phyloP scores from a whole-genome alignment of 306 rosid species.

The Coriaria nepalensis region DNA sequence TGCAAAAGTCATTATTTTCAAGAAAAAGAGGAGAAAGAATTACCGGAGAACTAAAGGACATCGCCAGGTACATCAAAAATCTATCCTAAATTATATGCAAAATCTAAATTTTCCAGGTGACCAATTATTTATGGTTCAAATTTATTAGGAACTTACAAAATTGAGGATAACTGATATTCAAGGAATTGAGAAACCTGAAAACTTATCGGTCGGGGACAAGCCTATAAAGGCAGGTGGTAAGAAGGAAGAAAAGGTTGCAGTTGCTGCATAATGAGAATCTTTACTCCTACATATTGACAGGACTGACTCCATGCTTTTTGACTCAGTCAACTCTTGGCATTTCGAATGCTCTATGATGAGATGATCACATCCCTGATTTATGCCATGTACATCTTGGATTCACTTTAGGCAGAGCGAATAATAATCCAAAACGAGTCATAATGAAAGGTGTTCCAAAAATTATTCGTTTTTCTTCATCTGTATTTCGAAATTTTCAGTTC shows the following conservation, averaged over 20 bases:
- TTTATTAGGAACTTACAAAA: constrained; percentile 72
- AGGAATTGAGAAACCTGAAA: constrained; percentile 65
- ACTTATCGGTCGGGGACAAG: constrained; percentile 15
- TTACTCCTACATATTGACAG: too few relatives aligned
- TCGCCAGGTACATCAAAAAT: constrained; percentile 53
- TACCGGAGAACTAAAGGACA: constrained; percentile 81
- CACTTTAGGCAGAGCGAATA: too few relatives aligned
- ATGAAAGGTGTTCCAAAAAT: too few relatives aligned
- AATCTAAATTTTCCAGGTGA: neutral
- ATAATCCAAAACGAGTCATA: too few relatives aligned
- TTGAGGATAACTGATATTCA: constrained; percentile 78
- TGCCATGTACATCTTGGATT: too few relatives aligned
- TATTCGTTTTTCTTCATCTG: too few relatives aligned
- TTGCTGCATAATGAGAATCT: constrained; percentile 3
- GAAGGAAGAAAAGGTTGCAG: constrained; percentile 19
- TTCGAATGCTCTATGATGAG: too few relatives aligned
- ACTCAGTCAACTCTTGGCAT: too few relatives aligned
- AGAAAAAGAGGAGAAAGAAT: constrained; percentile 95
- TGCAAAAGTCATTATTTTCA: constrained; percentile 70
- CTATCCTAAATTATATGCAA: neutral
- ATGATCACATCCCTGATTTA: too few relatives aligned
- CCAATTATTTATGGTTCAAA: constrained; percentile 11
- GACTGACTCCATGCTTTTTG: too few relatives aligned
- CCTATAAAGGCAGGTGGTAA: constrained; percentile 43
- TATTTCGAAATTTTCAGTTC: too few relatives aligned